Conservation (phyloP, 2,329 filamentous ascomycete genomes). For the Cephalotrichum gorgonifer region DNA sequence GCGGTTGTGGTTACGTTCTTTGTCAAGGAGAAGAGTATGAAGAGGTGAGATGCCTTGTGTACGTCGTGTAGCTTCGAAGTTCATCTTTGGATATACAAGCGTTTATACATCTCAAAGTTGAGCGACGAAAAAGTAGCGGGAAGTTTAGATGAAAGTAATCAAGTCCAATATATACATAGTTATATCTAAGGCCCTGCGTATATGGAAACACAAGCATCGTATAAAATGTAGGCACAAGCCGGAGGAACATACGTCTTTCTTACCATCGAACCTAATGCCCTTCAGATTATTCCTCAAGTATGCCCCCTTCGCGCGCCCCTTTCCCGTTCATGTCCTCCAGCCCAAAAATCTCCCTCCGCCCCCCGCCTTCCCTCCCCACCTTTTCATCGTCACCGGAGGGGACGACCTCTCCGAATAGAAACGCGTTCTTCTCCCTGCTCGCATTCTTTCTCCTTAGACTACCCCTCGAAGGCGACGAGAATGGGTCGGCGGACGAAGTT, state of each 20-base stretch:
- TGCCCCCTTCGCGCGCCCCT: not conserved
- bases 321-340: slow-evolving; percentile 25
- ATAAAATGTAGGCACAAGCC: too few species aligned
- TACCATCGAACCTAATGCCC: too few species aligned
- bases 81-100: too few species aligned
- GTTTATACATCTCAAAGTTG: too few species aligned
- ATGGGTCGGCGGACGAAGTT: slow-evolving; percentile 8
- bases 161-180: too few species aligned
- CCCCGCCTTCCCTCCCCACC: slow-evolving; percentile 28
- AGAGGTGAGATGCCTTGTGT: slow-evolving; percentile 12
- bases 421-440: slow-evolving; percentile 45
- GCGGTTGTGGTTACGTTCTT: slow-evolving; percentile 34
- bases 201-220: too few species aligned
- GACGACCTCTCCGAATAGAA: slow-evolving; percentile 46
- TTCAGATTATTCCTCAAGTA: too few species aligned
- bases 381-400: slow-evolving; percentile 21
- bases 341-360: slow-evolving; percentile 43
- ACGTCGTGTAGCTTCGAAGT: too few species aligned
- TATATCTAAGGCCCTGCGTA: too few species aligned
- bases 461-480: slow-evolving; percentile 8
- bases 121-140: too few species aligned
- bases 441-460: slow-evolving; percentile 9
- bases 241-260: too few species aligned
- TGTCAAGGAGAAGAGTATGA: slow-evolving; percentile 46
- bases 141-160: too few species aligned